Base-by-base conservation (phyloP, 768 basidiomycete genomes). In the Sutorius australiensis region DNA sequence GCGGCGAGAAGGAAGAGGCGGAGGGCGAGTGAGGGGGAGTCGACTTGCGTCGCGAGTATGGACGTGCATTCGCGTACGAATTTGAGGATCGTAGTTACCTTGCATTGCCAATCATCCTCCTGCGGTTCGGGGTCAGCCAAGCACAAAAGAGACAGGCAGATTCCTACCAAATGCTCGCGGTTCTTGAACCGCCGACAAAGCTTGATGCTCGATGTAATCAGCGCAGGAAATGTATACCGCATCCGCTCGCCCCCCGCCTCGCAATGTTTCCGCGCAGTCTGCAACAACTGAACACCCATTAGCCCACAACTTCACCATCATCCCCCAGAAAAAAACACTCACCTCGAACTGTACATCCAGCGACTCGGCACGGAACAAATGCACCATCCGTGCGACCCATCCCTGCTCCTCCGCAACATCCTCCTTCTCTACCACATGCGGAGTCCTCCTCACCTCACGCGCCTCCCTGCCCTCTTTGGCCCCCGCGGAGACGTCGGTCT, bases 381-480 rank as follows among this genome's bases (percentile, higher is more conserved):
- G 97, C 3, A 98, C 89, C 92, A 98, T 98, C 57, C 95, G 77
- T 37, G 97, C 95, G 14, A 98, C 84, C 97, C 97, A 99, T 0
- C 97, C 97, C 63, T 99, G 97, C 69, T 99, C 97, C 69, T 99
- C 97, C 0, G 94, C 95, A 75, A 94, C 79, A 65, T 98, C 95
- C 67, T 95, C 91, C 46, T 86, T 72, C 67, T 95, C 95, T 47
- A 80, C 62, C 28, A 76, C 73, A 59, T 84, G 80, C 10, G 82
- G 75, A 7, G 82, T 83, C 51, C 81, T 80, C 55, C 84, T 74
- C 54, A 24, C 24, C 24, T 24, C 24, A 4, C 83, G 77, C 44
- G 70, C 63, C 41, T 81, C 80, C 57, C 78, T 76, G 21, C 62
- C 60, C 24, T 68, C 60, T 21, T 57, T 64, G 2, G 16, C 21